Evolutionary conservation across 495 filamentous ascomycete genomes (phyloP).

Genomic region (Articulospora tetracladia): DNA sequence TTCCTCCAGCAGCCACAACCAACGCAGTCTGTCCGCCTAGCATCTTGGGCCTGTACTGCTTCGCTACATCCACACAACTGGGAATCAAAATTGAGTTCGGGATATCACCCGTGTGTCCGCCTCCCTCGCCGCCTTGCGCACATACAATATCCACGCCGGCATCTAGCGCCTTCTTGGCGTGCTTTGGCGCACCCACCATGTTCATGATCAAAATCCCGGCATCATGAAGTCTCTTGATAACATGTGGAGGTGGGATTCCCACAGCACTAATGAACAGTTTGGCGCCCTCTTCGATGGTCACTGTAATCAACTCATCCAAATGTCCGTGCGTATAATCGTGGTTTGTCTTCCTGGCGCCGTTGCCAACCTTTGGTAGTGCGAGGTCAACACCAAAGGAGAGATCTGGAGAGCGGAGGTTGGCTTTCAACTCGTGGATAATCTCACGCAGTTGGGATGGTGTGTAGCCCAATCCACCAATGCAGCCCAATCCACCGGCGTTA

Average conservation of each 20-base stretch:
- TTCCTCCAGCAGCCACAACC: constrained; percentile 74
- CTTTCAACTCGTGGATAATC: constrained; percentile 81
- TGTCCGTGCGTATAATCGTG: constrained; percentile 87
- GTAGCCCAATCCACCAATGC: constrained; percentile 83
- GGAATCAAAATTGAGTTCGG: constrained; percentile 69
- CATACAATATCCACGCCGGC: constrained; percentile 82
- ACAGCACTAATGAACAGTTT: constrained; percentile 79
- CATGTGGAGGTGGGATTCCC: constrained; percentile 66
- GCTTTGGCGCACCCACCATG: constrained; percentile 91
- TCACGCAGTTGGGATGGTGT: constrained; percentile 71
- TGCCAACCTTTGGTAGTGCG: constrained; percentile 80
- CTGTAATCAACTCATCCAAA: constrained; percentile 76
- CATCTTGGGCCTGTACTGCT: constrained; percentile 50
- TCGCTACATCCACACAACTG: constrained; percentile 70
- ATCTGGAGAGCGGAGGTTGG: constrained; percentile 52
- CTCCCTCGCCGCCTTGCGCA: constrained; percentile 76
- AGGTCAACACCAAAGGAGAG: constrained; percentile 87
- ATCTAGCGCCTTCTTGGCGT: constrained; percentile 78
- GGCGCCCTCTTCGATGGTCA: constrained; percentile 73
- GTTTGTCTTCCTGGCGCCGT: constrained; percentile 76
- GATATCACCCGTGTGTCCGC: constrained; percentile 77
- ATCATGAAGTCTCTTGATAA: constrained; percentile 68
- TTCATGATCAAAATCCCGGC: constrained; percentile 84
- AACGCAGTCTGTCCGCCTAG: constrained; percentile 49
- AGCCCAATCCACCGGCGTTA: constrained; percentile 84